Conservation (phyloP, 2,329 filamentous ascomycete species). For the Calonectria pteridis region DNA sequence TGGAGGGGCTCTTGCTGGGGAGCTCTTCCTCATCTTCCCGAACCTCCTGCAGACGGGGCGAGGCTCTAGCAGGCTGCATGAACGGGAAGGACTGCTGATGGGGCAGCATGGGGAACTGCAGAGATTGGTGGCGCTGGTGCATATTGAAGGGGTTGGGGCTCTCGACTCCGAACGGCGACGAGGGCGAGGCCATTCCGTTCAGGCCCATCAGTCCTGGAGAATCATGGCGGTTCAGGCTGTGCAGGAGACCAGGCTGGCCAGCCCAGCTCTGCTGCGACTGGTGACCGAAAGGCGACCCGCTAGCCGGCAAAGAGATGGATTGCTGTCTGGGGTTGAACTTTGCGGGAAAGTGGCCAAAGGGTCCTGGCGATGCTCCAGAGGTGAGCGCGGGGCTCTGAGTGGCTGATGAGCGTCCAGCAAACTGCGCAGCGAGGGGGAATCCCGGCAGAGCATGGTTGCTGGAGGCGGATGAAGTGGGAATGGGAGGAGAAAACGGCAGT, state of each 20-base stretch:
- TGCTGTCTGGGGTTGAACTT: conserved; percentile 76
- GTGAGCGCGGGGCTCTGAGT: conserved; percentile 73
- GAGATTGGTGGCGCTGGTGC: conserved; percentile 70
- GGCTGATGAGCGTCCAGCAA: conserved; percentile 72
- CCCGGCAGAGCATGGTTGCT: conserved; percentile 72
- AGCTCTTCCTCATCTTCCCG: conserved; percentile 76
- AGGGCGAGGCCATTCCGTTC: conserved; percentile 71
- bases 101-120: conserved; percentile 69
- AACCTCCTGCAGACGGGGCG: conserved; percentile 77
- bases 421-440: conserved; percentile 68
- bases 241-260: conserved; percentile 68
- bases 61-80: conserved; percentile 66
- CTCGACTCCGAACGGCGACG: conserved; percentile 72
- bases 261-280: conserved; percentile 71
- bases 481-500: conserved; percentile 84
- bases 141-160: conserved; percentile 57
- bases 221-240: conserved; percentile 66
- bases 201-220: conserved; percentile 73
- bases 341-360: conserved; percentile 70
- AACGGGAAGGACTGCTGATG: conserved; percentile 68
- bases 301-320: conserved; percentile 75
- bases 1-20: conserved; percentile 63
- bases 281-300: conserved; percentile 75
- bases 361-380: conserved; percentile 79
- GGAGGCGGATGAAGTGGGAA: conserved; percentile 82